Evolutionary conservation across 129 eudicot species (phyloP).

Genomic region (Artemisia argyi): DNA sequence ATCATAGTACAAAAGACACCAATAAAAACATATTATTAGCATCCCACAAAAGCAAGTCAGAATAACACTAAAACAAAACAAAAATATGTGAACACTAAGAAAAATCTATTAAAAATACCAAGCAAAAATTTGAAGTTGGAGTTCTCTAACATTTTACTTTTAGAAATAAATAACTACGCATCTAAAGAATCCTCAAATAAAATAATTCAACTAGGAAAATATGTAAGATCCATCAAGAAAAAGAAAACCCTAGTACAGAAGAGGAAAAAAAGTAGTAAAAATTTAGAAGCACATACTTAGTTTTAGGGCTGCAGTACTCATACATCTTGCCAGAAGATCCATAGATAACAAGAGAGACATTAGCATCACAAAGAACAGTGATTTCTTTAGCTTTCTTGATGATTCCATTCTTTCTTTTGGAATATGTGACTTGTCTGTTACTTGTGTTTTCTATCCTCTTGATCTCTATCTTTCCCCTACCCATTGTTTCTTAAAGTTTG

Average conservation of each 20-base stretch:
- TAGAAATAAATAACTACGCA: too few relatives aligned
- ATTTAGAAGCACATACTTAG: slow-evolving; percentile 43
- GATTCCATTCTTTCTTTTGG: slow-evolving; percentile 84
- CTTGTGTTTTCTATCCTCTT: slow-evolving; percentile 83
- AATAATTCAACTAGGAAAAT: too few relatives aligned
- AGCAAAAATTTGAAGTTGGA: too few relatives aligned
- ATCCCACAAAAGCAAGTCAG: not conserved
- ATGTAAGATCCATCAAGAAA: not conserved
- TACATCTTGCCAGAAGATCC: slow-evolving; percentile 78
- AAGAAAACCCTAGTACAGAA: slow-evolving; percentile 4
- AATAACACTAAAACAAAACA: not conserved
- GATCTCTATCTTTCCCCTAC: slow-evolving; percentile 86
- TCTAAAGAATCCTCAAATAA: too few relatives aligned
- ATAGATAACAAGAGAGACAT: slow-evolving; percentile 78
- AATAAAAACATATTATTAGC: not conserved
- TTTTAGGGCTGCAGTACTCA: slow-evolving; percentile 70
- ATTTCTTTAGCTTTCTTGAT: slow-evolving; percentile 91
- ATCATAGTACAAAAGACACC: not conserved
- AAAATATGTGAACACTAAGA: too few relatives aligned
- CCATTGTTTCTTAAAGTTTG: slow-evolving; percentile 39
- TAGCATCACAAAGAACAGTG: slow-evolving; percentile 90
- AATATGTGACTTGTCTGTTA: slow-evolving; percentile 93
- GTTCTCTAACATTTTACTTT: too few relatives aligned
- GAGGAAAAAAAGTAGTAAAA: not conserved
- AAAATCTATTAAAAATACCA: too few relatives aligned